These are phyloP conservation scores for Coffea canephora DNA, from an alignment of 257 asterid genomes.

Conservation along the genomic window DNA sequence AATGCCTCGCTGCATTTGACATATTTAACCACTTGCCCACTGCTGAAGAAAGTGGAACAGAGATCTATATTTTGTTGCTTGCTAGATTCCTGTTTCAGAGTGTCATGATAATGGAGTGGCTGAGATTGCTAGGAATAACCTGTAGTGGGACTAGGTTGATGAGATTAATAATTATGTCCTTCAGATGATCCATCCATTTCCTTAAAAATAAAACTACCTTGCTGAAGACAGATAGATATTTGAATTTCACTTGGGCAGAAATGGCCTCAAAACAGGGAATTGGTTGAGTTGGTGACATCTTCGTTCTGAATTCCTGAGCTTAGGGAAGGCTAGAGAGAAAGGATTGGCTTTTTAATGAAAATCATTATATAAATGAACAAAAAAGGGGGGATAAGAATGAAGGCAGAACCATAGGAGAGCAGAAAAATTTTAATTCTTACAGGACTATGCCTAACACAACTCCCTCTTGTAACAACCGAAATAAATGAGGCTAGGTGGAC, in stretches of 20 bases:
- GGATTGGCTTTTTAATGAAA: background rate
- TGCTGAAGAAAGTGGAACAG: background rate
- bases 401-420: background rate
- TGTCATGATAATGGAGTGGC: background rate
- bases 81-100: background rate
- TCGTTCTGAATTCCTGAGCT: background rate
- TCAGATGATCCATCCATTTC: background rate
- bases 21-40: background rate
- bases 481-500: background rate
- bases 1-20: background rate
- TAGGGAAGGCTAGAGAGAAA: background rate
- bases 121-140: background rate
- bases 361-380: background rate
- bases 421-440: background rate
- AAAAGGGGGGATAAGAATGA: background rate
- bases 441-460: background rate
- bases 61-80: background rate
- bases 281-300: background rate
- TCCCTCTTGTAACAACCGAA: no score
- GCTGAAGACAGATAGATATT: background rate
- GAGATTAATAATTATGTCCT: background rate
- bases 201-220: background rate
- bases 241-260: slow-evolving; percentile 7
- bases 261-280: background rate
- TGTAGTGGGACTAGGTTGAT: background rate